These are phyloP conservation scores for Syzygium grande DNA, from an alignment of 345 rosid genomes.

Conservation along the genomic window DNA sequence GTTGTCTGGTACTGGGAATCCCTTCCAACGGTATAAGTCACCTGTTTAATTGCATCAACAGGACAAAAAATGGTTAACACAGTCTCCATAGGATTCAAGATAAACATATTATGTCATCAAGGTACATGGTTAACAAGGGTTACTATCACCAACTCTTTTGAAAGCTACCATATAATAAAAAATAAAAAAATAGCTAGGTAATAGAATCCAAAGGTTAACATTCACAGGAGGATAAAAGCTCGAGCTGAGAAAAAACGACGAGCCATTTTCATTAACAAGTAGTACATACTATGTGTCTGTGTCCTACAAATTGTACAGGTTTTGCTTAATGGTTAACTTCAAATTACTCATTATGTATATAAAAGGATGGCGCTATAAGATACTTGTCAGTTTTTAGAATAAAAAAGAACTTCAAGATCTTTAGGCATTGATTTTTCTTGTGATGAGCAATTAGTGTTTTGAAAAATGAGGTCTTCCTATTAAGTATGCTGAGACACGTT, in stretches of 20 bases:
- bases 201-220: background rate
- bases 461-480: background rate
- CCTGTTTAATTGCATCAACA: constrained; percentile 31
- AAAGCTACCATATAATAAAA: background rate
- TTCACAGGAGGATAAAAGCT: background rate
- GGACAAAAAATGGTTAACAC: background rate
- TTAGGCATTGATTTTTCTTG: too few species aligned
- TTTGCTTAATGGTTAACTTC: background rate
- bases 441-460: background rate
- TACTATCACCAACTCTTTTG: background rate
- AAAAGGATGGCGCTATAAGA: background rate
- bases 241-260: background rate
- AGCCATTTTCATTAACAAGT: background rate
- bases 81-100: background rate
- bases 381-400: background rate
- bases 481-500: background rate
- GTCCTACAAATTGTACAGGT: background rate
- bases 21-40: constrained; percentile 78
- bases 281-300: background rate
- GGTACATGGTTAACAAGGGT: background rate
- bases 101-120: background rate
- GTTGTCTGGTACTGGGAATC: constrained; percentile 57
- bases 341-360: background rate
- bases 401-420: background rate
- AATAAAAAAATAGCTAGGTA: background rate